These are phyloP conservation scores for Petrea volubilis DNA, from an alignment of 257 asterid genomes.

Conservation along the genomic window DNA sequence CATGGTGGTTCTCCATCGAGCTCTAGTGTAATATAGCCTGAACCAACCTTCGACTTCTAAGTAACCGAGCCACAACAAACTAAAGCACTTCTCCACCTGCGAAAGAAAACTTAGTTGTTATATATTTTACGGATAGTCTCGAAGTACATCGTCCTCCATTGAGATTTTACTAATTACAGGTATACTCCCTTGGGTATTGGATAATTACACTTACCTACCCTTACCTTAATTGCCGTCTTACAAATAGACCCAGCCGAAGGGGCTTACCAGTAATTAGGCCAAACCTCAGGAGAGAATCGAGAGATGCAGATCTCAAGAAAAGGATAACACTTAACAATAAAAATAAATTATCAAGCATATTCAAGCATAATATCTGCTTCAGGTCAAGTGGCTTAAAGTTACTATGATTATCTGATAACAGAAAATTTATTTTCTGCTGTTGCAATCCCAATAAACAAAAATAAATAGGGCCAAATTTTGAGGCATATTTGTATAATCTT, in stretches of 20 bases:
- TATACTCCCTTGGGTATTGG: no score
- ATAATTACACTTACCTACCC: no score
- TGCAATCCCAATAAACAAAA: background rate
- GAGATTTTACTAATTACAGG: no score
- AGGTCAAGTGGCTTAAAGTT: background rate
- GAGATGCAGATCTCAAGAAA: background rate
- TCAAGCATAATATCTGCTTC: background rate
- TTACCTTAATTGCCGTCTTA: no score
- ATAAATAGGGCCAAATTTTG: background rate
- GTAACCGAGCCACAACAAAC: conserved; percentile 2
- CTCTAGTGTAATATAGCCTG: conserved; percentile 9
- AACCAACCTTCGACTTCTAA: background rate
- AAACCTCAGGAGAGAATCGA: no score
- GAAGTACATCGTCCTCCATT: no score
- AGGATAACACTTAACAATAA: no score
- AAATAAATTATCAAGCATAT: background rate
- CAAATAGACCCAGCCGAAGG: no score
- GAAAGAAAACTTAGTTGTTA: background rate
- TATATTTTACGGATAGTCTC: background rate
- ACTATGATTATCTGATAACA: background rate
- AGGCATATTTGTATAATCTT: background rate
- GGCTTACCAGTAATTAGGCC: no score
- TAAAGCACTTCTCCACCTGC: conserved; percentile 23
- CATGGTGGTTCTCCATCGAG: conserved; percentile 25
- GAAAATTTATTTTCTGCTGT: background rate